Percentiles rank a stretch among this genome's conserved stretches.
These are phyloP conservation scores for Tylopilus orsonianus DNA, from an alignment of 1,284 basidiomycete genomes.

Conservation along the genomic window DNA sequence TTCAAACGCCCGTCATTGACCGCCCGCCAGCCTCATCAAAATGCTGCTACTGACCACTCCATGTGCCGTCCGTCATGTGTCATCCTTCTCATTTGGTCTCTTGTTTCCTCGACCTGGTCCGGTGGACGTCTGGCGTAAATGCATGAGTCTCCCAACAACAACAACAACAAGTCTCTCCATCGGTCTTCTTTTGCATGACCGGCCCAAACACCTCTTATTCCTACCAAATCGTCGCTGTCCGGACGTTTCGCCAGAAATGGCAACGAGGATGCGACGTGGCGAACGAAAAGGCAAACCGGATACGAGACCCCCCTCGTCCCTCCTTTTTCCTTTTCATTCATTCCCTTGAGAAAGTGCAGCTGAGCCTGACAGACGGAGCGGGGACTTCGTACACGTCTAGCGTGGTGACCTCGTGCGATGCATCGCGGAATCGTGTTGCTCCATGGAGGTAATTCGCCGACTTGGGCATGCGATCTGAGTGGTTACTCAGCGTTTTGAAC, in stretches of 20 bases:
- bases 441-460: background rate
- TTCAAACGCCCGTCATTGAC: slow-evolving; percentile 24
- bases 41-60: slow-evolving; percentile 12
- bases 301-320: background rate
- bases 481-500: background rate
- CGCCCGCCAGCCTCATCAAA: slow-evolving; percentile 14
- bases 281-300: background rate
- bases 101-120: slow-evolving; percentile 27
- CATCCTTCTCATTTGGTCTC: slow-evolving; percentile 10
- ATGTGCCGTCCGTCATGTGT: slow-evolving; percentile 11
- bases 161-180: too few species aligned
- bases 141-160: slow-evolving; percentile 9
- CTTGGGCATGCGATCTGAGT: background rate
- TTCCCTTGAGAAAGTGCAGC: too few species aligned
- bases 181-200: slow-evolving; percentile 1
- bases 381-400: too few species aligned
- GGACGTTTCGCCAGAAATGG: background rate
- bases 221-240: background rate
- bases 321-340: background rate
- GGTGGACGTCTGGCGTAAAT: slow-evolving; percentile 14
- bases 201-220: background rate
- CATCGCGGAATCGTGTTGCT: background rate
- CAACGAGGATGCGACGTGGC: background rate
- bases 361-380: too few species aligned
- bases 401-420: background rate